Evolutionary conservation across 2,329 filamentous ascomycete genomes (phyloP), one percentile per base, ranked within the genome.

Genomic region (Exserohilum turcica): DNA sequence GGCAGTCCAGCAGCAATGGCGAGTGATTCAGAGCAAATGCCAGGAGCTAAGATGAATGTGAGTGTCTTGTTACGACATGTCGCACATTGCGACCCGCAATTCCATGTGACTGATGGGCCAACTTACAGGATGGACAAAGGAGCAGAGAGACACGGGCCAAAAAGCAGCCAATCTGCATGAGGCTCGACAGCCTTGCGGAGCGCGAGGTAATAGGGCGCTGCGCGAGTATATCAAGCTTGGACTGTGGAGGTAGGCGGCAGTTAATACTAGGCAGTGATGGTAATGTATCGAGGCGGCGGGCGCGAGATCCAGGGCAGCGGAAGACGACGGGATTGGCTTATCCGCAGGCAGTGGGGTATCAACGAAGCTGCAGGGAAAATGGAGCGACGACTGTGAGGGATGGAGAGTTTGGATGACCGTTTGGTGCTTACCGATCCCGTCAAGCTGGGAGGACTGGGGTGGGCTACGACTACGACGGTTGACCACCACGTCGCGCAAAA

Each of bases 41-140:
- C 70, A 71, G 66, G 60, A 64, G 50, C 71, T 73, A 62, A 66
- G 50, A 70, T 71, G 65, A 69, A 35, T 54, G 67, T 73, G 57
- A 73, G 71, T 64, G 56, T 57, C 54, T 56, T 62, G 61, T 57
- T 61, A 63, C 66, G 61, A 61, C 54, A 66, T 65, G 66, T 68
- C 61, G 67, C 69, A 69, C 65, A 58, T 48, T 33, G 37, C 56
- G 67, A 65, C 62, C 64, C 61, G 68, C 65, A 68, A 68, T 63
- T 63, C 51, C 62, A 65, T 56, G 62, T 68, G 68, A 66, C 57
- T 60, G 61, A 63, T 48, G 59, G 59, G 49, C 43, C 63, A 57
- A 73, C 71, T 73, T 72, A 74, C 71, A 67, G 67, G 57, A 48
- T 53, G 64, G 59, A 73, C 70, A 74, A 73, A 73, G 69, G 63